Conservation (phyloP, 2,329 filamentous ascomycete genomes). For the Penicillium sp. region DNA sequence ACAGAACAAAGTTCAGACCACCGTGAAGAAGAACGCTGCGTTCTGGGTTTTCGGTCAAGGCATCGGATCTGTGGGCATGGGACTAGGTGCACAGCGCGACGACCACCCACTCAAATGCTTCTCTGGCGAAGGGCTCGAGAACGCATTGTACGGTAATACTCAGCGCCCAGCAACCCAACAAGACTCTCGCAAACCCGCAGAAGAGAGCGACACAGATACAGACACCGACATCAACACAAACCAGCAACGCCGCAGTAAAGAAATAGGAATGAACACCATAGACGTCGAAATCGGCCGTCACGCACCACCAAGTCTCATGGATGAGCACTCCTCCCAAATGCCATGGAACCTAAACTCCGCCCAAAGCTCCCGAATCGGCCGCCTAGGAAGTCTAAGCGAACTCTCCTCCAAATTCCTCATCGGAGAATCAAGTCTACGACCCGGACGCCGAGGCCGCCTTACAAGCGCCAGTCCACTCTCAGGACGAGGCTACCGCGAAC, state of each 20-base stretch:
- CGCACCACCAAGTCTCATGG: conserved; percentile 64
- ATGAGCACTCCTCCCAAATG: conserved; percentile 66
- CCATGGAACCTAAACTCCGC: conserved; percentile 67
- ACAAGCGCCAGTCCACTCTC: conserved; percentile 63
- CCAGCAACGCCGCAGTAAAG: neutral
- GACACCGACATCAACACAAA: neutral
- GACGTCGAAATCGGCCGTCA: conserved; percentile 71
- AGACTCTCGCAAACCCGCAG: conserved; percentile 16
- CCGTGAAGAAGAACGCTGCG: conserved; percentile 64
- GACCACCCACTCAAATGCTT: conserved; percentile 59
- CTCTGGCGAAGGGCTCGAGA: conserved; percentile 56
- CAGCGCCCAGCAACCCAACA: conserved; percentile 28
- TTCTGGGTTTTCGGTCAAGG: conserved; percentile 61
- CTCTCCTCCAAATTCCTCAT: conserved; percentile 21
- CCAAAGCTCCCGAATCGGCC: conserved; percentile 49
- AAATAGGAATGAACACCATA: conserved; percentile 12
- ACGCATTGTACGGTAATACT: conserved; percentile 43
- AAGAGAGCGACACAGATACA: neutral
- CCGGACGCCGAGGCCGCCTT: conserved; percentile 48
- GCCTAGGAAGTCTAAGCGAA: conserved; percentile 37
- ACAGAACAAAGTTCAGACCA: conserved; percentile 39
- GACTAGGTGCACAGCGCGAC: conserved; percentile 42
- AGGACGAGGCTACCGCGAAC: conserved; percentile 47
- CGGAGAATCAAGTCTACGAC: conserved; percentile 12
- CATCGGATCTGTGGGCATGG: conserved; percentile 54